A percentile compares a stretch with the other conserved stretches of the same genome.
phyloP scores from a whole-genome alignment of 352 stramenopile genomes.

The Saprolegnia parasitica region DNA sequence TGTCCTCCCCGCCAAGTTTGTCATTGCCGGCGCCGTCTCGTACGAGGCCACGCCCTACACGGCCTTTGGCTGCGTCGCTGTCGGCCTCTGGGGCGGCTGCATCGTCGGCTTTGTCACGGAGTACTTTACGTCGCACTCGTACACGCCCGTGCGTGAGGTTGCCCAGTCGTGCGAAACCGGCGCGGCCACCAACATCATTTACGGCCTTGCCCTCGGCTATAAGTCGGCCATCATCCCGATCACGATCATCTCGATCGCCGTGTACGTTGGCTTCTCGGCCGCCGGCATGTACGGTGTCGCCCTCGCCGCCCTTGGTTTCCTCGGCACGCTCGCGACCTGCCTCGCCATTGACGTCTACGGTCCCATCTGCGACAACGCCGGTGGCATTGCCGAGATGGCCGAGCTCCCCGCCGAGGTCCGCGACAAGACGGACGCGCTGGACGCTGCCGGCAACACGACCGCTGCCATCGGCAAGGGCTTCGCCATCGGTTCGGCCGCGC shows the following conservation, averaged over 20 bases:
- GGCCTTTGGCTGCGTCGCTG: slow-evolving; percentile 90
- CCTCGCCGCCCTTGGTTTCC: slow-evolving; percentile 97
- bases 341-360: slow-evolving; percentile 99
- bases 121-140: slow-evolving; percentile 99
- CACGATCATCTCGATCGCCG: slow-evolving; percentile 95
- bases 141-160: slow-evolving; percentile 94
- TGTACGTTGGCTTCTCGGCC: slow-evolving; percentile 96
- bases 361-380: slow-evolving; percentile 98
- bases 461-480: slow-evolving; percentile 99
- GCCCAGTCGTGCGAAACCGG: slow-evolving; percentile 97
- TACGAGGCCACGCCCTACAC: slow-evolving; percentile 79
- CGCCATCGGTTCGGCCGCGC: slow-evolving; percentile 97
- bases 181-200: slow-evolving; percentile 99
- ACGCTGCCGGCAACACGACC: slow-evolving; percentile 99
- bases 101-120: slow-evolving; percentile 98
- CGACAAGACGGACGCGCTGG: slow-evolving; percentile 99
- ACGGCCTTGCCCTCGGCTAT: slow-evolving; percentile 98
- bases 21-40: slow-evolving; percentile 51
- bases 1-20: slow-evolving; percentile 91
- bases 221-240: slow-evolving; percentile 99
- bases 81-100: slow-evolving; percentile 95
- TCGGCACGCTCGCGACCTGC: slow-evolving; percentile 97
- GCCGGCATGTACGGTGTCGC: slow-evolving; percentile 97
- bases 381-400: slow-evolving; percentile 99
- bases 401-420: slow-evolving; percentile 95